Evolutionary conservation across 768 basidiomycete species (phyloP).

Genomic region (Boletus eberwhitei): DNA sequence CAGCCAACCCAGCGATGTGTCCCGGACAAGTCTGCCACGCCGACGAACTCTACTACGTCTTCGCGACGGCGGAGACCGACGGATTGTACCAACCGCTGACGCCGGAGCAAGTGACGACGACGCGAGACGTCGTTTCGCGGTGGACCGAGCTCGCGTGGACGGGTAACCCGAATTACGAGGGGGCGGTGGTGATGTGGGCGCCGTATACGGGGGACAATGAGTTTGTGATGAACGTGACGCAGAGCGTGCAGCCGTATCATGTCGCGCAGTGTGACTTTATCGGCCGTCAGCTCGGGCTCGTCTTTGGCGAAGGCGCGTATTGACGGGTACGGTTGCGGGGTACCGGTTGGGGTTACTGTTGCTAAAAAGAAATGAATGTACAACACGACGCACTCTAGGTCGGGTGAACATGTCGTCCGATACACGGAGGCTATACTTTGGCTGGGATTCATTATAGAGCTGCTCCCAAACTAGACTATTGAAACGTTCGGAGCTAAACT

Average conservation of each 20-base stretch:
- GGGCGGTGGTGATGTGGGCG: constrained; percentile 1
- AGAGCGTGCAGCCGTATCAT: neutral
- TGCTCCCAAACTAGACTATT: too few relatives aligned
- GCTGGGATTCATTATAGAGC: too few relatives aligned
- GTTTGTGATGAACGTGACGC: neutral
- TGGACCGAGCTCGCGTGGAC: constrained; percentile 10
- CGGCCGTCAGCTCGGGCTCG: constrained; percentile 2
- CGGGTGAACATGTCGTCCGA: too few relatives aligned
- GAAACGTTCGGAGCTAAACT: too few relatives aligned
- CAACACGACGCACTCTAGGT: too few relatives aligned
- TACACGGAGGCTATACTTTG: too few relatives aligned
- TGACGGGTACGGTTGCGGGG: too few relatives aligned
- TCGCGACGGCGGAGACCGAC: constrained; percentile 11
- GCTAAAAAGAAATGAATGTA: too few relatives aligned
- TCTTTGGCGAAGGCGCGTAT: neutral
- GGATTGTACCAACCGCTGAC: constrained; percentile 11
- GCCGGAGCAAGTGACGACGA: neutral
- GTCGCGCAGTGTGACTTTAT: constrained; percentile 9
- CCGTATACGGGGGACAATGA: constrained; percentile 10
- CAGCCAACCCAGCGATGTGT: constrained; percentile 1
- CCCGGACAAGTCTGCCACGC: constrained; percentile 10
- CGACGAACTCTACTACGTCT: constrained; percentile 12
- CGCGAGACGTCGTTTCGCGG: neutral
- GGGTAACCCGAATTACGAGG: constrained; percentile 9
- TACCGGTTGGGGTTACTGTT: too few relatives aligned